phyloP scores from a whole-genome alignment of 352 stramenopile species.

The Hyaloperonospora brassicae region DNA sequence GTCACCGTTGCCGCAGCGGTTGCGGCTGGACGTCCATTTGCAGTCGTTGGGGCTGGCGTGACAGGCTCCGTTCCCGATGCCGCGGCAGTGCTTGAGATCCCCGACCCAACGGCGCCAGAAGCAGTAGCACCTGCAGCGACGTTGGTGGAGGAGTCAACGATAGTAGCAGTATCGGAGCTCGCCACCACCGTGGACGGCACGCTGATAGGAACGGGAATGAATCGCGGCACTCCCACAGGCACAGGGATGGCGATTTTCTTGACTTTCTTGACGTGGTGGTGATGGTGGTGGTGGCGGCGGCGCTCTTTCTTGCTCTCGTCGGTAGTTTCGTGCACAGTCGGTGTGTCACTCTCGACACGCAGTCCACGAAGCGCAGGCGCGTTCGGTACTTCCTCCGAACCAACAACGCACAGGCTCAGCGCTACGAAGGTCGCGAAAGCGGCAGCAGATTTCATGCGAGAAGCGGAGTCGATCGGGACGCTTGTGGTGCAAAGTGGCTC shows the following conservation, averaged over 20 bases:
- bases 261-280: slow-evolving; percentile 17
- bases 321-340: too few relatives aligned
- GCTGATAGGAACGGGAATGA: slow-evolving; percentile 20
- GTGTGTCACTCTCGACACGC: too few relatives aligned
- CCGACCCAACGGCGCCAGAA: neutral
- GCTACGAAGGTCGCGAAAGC: too few relatives aligned
- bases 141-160: slow-evolving; percentile 6
- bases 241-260: slow-evolving; percentile 31
- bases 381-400: too few relatives aligned
- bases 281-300: too few relatives aligned
- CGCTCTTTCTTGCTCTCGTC: slow-evolving; percentile 6
- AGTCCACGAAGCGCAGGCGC: too few relatives aligned
- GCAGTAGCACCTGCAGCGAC: slow-evolving; percentile 3
- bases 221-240: slow-evolving; percentile 22
- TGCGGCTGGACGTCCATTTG: too few relatives aligned
- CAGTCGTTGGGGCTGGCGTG: slow-evolving; percentile 21
- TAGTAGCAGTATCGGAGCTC: slow-evolving; percentile 17
- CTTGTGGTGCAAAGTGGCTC: too few relatives aligned
- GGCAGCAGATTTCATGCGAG: too few relatives aligned
- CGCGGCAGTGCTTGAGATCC: neutral
- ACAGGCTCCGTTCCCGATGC: slow-evolving; percentile 3
- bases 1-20: slow-evolving; percentile 18
- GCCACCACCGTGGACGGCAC: slow-evolving; percentile 21
- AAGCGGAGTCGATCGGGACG: too few relatives aligned
- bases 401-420: too few relatives aligned